phyloP scores from a whole-genome alignment of 495 filamentous ascomycete species.

The Hyaloscypha finlandica region DNA sequence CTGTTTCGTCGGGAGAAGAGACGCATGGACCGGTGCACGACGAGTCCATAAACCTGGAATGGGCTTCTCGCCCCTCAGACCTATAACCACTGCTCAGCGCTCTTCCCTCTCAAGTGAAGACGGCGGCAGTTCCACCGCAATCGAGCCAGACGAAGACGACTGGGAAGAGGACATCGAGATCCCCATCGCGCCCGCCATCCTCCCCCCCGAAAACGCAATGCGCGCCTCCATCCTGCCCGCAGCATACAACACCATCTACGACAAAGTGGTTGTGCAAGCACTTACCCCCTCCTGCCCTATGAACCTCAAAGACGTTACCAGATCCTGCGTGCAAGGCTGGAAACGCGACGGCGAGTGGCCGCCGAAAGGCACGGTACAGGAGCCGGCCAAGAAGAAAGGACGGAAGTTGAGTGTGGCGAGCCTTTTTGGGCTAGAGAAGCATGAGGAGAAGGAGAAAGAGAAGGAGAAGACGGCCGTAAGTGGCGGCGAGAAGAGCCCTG shows the following conservation, averaged over 20 bases:
- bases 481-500: conserved; percentile 4
- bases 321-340: conserved; percentile 89
- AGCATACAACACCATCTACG: conserved; percentile 82
- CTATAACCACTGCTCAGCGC: neutral
- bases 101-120: conserved; percentile 20
- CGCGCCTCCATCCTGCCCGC: conserved; percentile 69
- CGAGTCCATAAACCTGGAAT: conserved; percentile 12
- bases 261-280: conserved; percentile 76
- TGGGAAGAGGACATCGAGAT: conserved; percentile 37
- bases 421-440: conserved; percentile 27
- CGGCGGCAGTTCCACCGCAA: conserved; percentile 23
- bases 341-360: conserved; percentile 95
- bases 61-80: neutral
- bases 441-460: conserved; percentile 11
- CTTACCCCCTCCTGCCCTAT: conserved; percentile 83
- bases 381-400: conserved; percentile 36
- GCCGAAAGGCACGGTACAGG: conserved; percentile 54
- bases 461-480: conserved; percentile 7
- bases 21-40: conserved; percentile 84
- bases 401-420: conserved; percentile 37
- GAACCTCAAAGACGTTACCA: conserved; percentile 77
- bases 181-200: conserved; percentile 64
- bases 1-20: conserved; percentile 71
- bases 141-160: conserved; percentile 26
- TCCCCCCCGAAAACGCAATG: conserved; percentile 69